Base-by-base conservation (phyloP, 805 yeast genomes). In the Metschnikowia arizonensis region DNA sequence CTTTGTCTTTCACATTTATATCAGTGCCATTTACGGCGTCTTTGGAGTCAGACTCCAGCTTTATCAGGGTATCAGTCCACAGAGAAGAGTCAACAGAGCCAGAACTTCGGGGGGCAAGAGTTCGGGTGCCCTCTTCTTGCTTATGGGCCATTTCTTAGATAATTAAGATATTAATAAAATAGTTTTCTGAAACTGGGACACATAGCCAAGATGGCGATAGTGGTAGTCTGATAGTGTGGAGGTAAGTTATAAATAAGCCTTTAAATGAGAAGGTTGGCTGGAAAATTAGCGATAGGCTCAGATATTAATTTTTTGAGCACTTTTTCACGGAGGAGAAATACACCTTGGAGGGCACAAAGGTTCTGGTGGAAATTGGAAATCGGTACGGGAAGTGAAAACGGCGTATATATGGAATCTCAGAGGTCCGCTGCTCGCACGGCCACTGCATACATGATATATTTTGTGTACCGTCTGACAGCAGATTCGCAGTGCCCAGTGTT, bases 381-480 rank as follows among this genome's bases (percentile, higher is more conserved):
- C 18, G 19, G 28, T 18, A 34, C 19, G 17, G 15, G 34, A 6
- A 31, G 23, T 37, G 40, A 24, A n/a, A 29, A 37, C 18, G 40
- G 40, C 28, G 40, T 10, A 29, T n/a, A 15, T 10, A 29, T n/a
- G 18, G 25, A 10, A 19, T 37, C 33, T 26, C 33, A 28, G 12
- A 31, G 34, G n/a, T 28, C 35, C 42, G 42, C 42, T 39, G 26
- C 42, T 39, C 42, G 42, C 21, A 30, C 42, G 42, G 41, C 42
- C 42, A 39, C 42, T 39, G 42, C 42, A 39, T 39, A 36, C 31
- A 39, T 39, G 14, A 37, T 37, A 19, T 37, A 26, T n/a, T n/a
- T n/a, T 23, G 40, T 17, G 33, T 18, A 9, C 17, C n/a, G 33
- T 5, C 33, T 18, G 40, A 33, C 24, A 29, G 40, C 33, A 28